Base-by-base conservation (phyloP, 768 basidiomycete genomes). In the Bullera alba region DNA sequence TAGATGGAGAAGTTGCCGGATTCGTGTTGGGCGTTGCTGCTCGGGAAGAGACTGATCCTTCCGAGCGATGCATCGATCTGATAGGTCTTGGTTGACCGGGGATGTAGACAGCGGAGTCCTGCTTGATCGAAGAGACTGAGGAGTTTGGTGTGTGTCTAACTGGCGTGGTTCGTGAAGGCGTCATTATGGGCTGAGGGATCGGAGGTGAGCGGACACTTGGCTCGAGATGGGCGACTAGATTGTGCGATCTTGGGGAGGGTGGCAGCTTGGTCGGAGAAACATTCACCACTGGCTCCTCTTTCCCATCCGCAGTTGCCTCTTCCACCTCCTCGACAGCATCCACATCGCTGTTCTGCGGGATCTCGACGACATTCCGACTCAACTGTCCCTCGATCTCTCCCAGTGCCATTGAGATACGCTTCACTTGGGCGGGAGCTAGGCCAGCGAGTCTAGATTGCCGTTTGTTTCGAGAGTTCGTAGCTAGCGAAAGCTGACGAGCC, bases 81-180 rank as follows among this genome's bases (percentile, higher is more conserved):
- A 67, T 48, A 7, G 67, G 67, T 32, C 67, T 46, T 2, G 61
- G 63, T 38, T 65, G 63, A 37, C 67, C 67, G 12, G 67, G 67
- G 10, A 63, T 53, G 41, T 69, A 69, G 12, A 48, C 49, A 16
- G 54, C 41, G 3, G 60, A 48, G 4, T 46, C 25, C 5, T 50
- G 42, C 1, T 39, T 36, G 2, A 46, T 25, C 7, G 54, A 60
- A 14, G 50, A 47, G 38, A 46, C 55, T 10, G 59, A 60, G 4
- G 46, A 29, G 1, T 55, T 30, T 8, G 62, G 57, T 12, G 45
- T 57, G 28, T 61, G 59, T 8, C 52, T 38, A 3, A 57, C 56
- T 4, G 65, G 65, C 25, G 30, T 41, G 5, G 60, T 56, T 32
- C 51, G 39, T 2, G 56, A 48, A 21, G 65, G 65, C 27, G 62